Evolutionary conservation across 345 rosid species (phyloP).

Genomic region (Dipteronia dyeriana): DNA sequence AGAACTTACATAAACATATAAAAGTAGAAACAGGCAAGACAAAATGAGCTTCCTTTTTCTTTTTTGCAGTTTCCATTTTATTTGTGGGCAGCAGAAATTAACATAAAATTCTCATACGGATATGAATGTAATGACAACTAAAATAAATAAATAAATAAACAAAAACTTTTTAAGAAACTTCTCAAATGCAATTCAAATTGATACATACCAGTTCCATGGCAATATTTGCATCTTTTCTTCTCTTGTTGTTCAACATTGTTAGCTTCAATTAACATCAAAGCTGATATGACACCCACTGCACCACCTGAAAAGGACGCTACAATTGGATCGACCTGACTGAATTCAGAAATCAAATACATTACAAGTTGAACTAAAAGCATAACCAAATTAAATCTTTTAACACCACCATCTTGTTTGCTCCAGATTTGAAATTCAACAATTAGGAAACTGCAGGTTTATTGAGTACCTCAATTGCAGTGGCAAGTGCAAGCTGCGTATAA

Average conservation of each 20-base stretch:
- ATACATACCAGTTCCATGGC: conserved; percentile 79
- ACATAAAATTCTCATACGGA: neutral
- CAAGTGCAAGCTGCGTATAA: conserved; percentile 73
- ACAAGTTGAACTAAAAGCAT: neutral
- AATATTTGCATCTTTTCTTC: conserved; percentile 95
- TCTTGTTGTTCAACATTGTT: conserved; percentile 90
- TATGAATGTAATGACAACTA: neutral
- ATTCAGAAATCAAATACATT: conserved; percentile 28
- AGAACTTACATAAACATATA: neutral
- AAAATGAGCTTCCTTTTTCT: neutral
- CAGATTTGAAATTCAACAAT: conserved; percentile 13
- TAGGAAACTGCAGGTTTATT: conserved; percentile 10
- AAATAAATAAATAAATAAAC: neutral
- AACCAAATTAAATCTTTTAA: neutral
- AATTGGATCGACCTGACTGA: conserved; percentile 96
- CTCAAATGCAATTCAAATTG: conserved; percentile 10
- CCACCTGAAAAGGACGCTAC: conserved; percentile 98
- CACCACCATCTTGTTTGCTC: conserved; percentile 16
- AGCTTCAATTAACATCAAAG: conserved; percentile 88
- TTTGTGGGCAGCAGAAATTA: neutral
- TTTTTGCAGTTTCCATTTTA: neutral
- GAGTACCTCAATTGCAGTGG: conserved; percentile 86
- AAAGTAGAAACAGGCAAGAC: neutral
- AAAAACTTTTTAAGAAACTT: neutral
- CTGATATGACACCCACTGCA: conserved; percentile 95